Evolutionary conservation across 2,329 filamentous ascomycete genomes (phyloP), one percentile per base, ranked within the genome.

Genomic region (Xylariaceae sp.): DNA sequence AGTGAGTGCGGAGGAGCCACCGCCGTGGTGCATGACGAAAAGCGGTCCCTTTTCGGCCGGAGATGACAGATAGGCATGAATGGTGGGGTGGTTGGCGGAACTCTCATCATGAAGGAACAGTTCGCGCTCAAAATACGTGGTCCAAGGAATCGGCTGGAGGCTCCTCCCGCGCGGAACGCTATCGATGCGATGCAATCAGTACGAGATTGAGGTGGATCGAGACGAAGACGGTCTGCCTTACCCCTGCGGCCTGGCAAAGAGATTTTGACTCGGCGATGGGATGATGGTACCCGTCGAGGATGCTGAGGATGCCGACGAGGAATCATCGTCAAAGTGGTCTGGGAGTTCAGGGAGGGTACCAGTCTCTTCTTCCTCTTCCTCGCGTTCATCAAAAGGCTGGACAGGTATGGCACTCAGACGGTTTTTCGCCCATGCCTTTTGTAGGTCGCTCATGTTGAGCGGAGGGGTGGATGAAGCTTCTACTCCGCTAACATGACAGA

Each of bases 21-120:
- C 94, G 36, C 94, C 94, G 70, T 99, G 94, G 66, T 99, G 94
- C 71, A 88, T 89, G 52, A 97, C 86, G 68, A 99, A 91, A 5
- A 99, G 75, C 0, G 92, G 90, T 0, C 87, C 89, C 53, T 80
- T 78, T 35, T 78, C 83, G 39, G 78, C 78, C 9, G 92, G 91
- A 1, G 90, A 90, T 17, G 84, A 96, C 39, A 97, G 76, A 68
- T 97, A 97, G 49, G 82, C 88, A 73, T 99, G 94, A 64, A 91
- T 87, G 45, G 76, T 81, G 39, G 89, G 80, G 55, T 58, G 71
- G 31, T 55, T 58, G 11, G 66, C 62, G 11, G 68, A 66, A 33
- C 69, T 62, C 42, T 71, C 66, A 45, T 75, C 71, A 49, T 80
- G 74, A 44, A 97, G 76, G 62, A 83, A 90, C 48, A 97, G 76